phyloP scores from a whole-genome alignment of 192 early-diverging fungal genomes.

The Backusella parvicylindrica region DNA sequence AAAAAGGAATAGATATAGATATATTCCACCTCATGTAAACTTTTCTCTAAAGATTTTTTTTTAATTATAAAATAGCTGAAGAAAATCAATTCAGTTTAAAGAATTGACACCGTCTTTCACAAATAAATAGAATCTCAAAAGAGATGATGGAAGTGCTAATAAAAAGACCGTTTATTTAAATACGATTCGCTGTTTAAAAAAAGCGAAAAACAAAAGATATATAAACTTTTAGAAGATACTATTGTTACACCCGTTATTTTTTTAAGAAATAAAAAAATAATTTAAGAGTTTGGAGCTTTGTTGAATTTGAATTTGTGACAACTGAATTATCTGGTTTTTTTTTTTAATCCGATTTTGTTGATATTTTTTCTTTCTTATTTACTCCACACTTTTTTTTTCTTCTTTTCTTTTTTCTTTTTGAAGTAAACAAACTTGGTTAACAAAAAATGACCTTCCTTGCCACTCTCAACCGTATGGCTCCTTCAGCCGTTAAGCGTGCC shows the following conservation, averaged over 20 bases:
- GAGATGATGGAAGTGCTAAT: no score
- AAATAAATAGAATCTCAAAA: no score
- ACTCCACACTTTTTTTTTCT: neutral
- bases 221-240: neutral
- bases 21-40: neutral
- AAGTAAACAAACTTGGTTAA: neutral
- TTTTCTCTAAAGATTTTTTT: neutral
- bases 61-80: no score
- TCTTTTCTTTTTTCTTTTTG: neutral
- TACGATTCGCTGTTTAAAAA: neutral
- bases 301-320: conserved; percentile 3
- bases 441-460: conserved; percentile 28
- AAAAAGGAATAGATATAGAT: neutral
- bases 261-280: conserved; percentile 1
- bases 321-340: neutral
- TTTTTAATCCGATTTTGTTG: neutral
- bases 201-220: neutral
- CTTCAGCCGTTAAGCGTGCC: conserved; percentile 20
- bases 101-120: no score
- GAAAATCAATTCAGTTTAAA: no score
- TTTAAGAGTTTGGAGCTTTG: conserved; percentile 1
- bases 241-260: conserved; percentile 2
- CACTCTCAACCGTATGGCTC: conserved; percentile 29
- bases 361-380: neutral
- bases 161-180: neutral